Percentiles rank a stretch among this genome's conserved stretches.
phyloP scores from a whole-genome alignment of 2,329 filamentous ascomycete genomes.

The Sporothrix mexicana region DNA sequence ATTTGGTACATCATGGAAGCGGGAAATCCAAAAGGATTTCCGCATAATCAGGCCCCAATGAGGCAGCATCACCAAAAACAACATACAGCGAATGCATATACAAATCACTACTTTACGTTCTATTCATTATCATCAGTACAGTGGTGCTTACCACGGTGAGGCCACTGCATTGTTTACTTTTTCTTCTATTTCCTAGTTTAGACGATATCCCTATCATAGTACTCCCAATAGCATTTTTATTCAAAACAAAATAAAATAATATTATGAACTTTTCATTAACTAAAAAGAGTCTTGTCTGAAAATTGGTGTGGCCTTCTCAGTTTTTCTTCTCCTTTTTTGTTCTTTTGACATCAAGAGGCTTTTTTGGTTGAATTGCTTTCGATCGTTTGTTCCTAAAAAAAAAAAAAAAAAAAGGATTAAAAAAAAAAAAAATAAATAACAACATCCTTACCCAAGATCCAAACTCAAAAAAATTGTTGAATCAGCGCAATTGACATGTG shows the following conservation, averaged over 20 bases:
- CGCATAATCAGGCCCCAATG: conserved; percentile 5
- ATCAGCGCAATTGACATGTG: neutral
- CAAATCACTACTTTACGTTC: conserved; percentile 3
- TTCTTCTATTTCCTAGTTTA: neutral
- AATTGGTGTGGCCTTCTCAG: too few relatives aligned
- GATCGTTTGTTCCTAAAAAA: too few relatives aligned
- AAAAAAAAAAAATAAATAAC: neutral
- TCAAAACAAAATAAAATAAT: too few relatives aligned
- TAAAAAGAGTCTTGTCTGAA: too few relatives aligned
- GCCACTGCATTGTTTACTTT: too few relatives aligned
- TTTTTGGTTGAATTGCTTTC: neutral
- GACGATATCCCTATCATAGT: neutral
- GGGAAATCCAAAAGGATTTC: neutral
- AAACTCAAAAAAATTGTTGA: too few relatives aligned
- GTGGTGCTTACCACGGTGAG: too few relatives aligned
- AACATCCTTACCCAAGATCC: neutral
- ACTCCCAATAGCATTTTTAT: too few relatives aligned
- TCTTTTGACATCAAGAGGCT: neutral
- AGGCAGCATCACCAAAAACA: conserved; percentile 15
- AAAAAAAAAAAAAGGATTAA: too few relatives aligned
- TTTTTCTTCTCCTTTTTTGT: neutral
- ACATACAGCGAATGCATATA: conserved; percentile 25
- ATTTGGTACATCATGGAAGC: neutral
- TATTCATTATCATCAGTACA: neutral
- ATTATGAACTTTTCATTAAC: too few relatives aligned